phyloP scores from a whole-genome alignment of 2,329 filamentous ascomycete species.

The Apiospora aurea region DNA sequence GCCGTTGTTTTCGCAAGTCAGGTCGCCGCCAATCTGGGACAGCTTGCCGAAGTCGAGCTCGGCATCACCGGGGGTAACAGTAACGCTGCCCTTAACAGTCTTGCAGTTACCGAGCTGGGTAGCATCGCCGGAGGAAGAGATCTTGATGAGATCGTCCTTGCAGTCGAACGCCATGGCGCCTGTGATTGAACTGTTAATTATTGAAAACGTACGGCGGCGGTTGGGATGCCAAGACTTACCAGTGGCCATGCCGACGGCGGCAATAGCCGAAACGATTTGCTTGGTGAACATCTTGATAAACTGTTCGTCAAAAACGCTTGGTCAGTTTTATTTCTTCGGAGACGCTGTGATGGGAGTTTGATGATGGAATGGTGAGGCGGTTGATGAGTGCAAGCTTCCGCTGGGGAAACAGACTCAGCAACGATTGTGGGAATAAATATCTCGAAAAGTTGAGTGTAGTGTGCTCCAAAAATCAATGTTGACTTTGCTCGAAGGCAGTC shows the following conservation, averaged over 20 bases:
- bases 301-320: neutral
- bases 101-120: slow-evolving; percentile 67
- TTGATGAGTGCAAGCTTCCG: neutral
- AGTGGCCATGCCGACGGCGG: slow-evolving; percentile 52
- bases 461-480: slow-evolving; percentile 33
- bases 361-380: neutral
- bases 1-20: slow-evolving; percentile 67
- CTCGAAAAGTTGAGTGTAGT: slow-evolving; percentile 19
- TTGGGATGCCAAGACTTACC: slow-evolving; percentile 44
- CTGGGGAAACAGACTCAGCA: neutral
- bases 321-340: neutral
- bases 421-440: slow-evolving; percentile 20
- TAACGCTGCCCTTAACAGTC: slow-evolving; percentile 71
- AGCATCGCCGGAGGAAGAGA: slow-evolving; percentile 70
- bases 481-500: slow-evolving; percentile 10
- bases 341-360: neutral
- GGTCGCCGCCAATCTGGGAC: slow-evolving; percentile 59
- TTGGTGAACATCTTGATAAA: slow-evolving; percentile 54
- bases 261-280: slow-evolving; percentile 53
- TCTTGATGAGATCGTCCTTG: slow-evolving; percentile 54
- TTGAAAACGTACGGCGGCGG: too few species aligned
- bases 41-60: slow-evolving; percentile 67
- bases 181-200: slow-evolving; percentile 21
- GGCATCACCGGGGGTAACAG: slow-evolving; percentile 63
- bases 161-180: slow-evolving; percentile 42